A percentile compares a stretch with the other conserved stretches of the same genome.
These are phyloP conservation scores for Gnomoniopsis sp. DNA, from an alignment of 2,329 filamentous ascomycete species.

Conservation along the genomic window DNA sequence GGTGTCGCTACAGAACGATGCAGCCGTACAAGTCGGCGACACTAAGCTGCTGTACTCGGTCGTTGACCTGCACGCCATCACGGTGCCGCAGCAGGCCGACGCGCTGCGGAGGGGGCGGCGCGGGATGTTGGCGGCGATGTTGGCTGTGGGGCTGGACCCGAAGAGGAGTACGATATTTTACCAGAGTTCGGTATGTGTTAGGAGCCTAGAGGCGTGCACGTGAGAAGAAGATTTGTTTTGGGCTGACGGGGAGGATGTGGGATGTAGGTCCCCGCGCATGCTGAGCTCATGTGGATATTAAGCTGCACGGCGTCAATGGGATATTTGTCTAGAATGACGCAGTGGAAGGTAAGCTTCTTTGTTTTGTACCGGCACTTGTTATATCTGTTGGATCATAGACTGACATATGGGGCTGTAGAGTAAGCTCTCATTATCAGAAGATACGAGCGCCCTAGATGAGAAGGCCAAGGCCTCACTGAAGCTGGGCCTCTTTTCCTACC, in stretches of 20 bases:
- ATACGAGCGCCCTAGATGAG: constrained; percentile 55
- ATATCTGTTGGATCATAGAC: neutral
- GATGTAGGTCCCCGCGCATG: constrained; percentile 67
- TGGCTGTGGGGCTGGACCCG: constrained; percentile 82
- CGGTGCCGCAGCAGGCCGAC: constrained; percentile 63
- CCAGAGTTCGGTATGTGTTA: constrained; percentile 62
- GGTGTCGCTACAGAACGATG: constrained; percentile 72
- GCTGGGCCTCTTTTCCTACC: constrained; percentile 91
- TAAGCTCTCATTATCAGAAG: constrained; percentile 65
- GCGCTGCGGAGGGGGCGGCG: constrained; percentile 62
- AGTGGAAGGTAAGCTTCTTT: constrained; percentile 81
- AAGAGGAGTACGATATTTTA: constrained; percentile 76
- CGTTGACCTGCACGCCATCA: constrained; percentile 93
- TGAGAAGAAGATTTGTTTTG: neutral
- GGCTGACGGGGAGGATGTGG: neutral
- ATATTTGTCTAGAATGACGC: constrained; percentile 96
- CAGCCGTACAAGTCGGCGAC: constrained; percentile 38
- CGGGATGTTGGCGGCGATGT: constrained; percentile 73
- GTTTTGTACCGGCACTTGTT: neutral
- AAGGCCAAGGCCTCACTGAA: constrained; percentile 63
- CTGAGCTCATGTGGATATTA: constrained; percentile 95
- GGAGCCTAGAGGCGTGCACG: too few species aligned
- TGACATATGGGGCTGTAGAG: constrained; percentile 45
- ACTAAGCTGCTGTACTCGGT: constrained; percentile 77
- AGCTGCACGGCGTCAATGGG: constrained; percentile 89